phyloP scores from a whole-genome alignment of 1,284 basidiomycete genomes.

The Cystobasidium pallidum region DNA sequence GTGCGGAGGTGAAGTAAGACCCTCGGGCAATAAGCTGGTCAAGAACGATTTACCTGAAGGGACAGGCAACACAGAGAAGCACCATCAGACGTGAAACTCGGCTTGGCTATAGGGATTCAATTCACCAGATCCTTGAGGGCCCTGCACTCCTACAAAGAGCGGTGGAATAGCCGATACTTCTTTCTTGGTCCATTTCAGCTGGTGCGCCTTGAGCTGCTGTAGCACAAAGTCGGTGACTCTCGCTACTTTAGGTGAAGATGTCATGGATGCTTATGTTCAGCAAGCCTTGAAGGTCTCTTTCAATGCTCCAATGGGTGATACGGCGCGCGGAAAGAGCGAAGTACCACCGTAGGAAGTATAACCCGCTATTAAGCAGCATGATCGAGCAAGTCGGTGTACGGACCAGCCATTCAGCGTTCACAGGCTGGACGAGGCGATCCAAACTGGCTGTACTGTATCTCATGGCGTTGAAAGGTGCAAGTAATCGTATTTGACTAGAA shows the following conservation, averaged over 20 bases:
- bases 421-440: too few species aligned
- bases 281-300: too few species aligned
- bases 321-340: too few species aligned
- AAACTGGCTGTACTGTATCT: too few species aligned
- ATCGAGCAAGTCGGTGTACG: constrained; percentile 10
- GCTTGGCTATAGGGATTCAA: too few species aligned
- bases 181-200: constrained; percentile 1
- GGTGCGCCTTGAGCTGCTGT: constrained; percentile 46
- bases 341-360: too few species aligned
- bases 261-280: too few species aligned
- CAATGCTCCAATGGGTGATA: too few species aligned
- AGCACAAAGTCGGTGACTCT: constrained; percentile 49
- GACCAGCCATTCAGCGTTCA: neutral
- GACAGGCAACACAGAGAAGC: neutral
- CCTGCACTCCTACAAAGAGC: constrained; percentile 73
- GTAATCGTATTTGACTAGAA: too few species aligned
- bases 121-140: constrained; percentile 66
- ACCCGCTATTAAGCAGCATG: too few species aligned
- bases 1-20: constrained; percentile 62
- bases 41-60: constrained; percentile 71
- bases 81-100: too few species aligned
- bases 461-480: too few species aligned
- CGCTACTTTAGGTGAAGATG: constrained; percentile 16
- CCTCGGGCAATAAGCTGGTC: constrained; percentile 63
- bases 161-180: constrained; percentile 47